Evolutionary conservation across 176 grass and related monocot species (phyloP), one percentile per base, ranked within the genome.

Genomic region (Lolium multiflorum): DNA sequence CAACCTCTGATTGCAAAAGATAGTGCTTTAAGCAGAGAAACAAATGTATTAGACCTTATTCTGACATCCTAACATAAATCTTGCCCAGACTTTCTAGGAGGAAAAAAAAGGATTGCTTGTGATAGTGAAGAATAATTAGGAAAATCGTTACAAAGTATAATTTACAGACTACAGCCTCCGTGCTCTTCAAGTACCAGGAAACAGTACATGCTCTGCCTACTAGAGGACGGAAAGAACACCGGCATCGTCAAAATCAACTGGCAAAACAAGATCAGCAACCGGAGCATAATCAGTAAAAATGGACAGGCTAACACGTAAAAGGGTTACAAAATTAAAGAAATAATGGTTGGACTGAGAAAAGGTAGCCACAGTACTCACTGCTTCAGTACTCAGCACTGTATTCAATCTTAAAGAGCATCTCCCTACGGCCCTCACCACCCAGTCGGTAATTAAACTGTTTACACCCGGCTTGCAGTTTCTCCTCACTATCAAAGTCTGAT

Each of bases 341-440:
- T 11, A 68, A 55, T 9, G 2, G 59, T 12, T 51, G 15, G 10
- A 26, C n/a, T 85, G 28, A 67, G 31, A 35, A 35, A 35, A 35
- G 14, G 35, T 44, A 54, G 25, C 60, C 22, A 62, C 56, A 47
- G 61, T 63, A 82, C 73, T 88, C 86, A 88, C 82, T 83, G 84
- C 81, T 78, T 92, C 83, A 94, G 68, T 87, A 94, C 25, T 83
- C 86, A 50, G 89, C 43, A 74, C 58, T 93, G 88, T 96, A 96
- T 77, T 93, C 51, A 11, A 99, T 84, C 60, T 89, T 90, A 63
- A 91, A 99, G 16, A 99, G 90, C 52, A 99, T 65, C 66, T 97
- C 94, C 84, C 92, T 91, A 6, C 90, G 92, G 56, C 20, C 63
- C 62, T 99, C 97, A 64, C 89, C 86, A 39, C 90, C 94, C 92